These are phyloP conservation scores for Trichoderma koningiopsis DNA, from an alignment of 2,329 filamentous ascomycete genomes.

Conservation along the genomic window DNA sequence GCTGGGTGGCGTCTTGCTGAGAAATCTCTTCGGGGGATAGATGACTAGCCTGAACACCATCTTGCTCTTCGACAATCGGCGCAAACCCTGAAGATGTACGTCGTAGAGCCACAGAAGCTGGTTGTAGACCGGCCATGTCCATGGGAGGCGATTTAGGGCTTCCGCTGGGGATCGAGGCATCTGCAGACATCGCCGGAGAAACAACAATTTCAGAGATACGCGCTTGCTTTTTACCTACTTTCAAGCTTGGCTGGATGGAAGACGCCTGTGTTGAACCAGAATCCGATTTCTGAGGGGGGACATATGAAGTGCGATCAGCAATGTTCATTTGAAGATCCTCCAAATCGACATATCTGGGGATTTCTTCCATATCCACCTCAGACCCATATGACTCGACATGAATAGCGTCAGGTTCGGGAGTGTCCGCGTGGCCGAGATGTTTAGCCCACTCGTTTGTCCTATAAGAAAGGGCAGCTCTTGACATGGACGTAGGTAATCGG, in stretches of 20 bases:
- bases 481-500: slow-evolving; percentile 69
- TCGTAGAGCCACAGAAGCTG: slow-evolving; percentile 32
- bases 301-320: slow-evolving; percentile 46
- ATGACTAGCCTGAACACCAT: slow-evolving; percentile 24
- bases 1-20: slow-evolving; percentile 23
- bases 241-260: slow-evolving; percentile 24
- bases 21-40: slow-evolving; percentile 30
- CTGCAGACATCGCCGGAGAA: neutral
- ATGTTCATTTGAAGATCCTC: slow-evolving; percentile 67
- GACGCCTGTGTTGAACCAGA: slow-evolving; percentile 35
- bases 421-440: slow-evolving; percentile 76
- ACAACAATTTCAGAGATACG: neutral
- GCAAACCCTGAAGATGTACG: slow-evolving; percentile 39
- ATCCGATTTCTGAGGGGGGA: slow-evolving; percentile 37
- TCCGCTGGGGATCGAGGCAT: slow-evolving; percentile 23
- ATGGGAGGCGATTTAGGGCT: slow-evolving; percentile 32
- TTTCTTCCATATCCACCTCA: slow-evolving; percentile 45
- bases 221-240: slow-evolving; percentile 14
- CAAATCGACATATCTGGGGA: slow-evolving; percentile 63
- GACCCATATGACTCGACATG: slow-evolving; percentile 46
- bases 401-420: slow-evolving; percentile 65
- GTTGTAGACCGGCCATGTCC: slow-evolving; percentile 28
- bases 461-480: slow-evolving; percentile 77
- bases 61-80: slow-evolving; percentile 50
- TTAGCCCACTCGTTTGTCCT: slow-evolving; percentile 97